Conservation (phyloP, 2,329 filamentous ascomycete species). For the Botryotinia calthae region DNA sequence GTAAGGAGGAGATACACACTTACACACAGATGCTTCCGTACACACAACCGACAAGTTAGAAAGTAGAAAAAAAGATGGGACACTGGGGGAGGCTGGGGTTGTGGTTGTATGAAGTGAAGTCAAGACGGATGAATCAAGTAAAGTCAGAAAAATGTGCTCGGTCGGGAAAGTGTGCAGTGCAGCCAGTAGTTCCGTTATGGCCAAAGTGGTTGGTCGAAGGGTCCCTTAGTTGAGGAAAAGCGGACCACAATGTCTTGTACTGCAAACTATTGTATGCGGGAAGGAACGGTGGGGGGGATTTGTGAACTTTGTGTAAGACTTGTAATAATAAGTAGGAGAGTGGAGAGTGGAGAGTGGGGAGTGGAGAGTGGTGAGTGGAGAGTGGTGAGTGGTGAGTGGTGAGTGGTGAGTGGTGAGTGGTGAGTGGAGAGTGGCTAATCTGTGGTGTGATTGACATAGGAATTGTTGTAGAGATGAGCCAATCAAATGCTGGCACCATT, state of each 20-base stretch:
- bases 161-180: conserved; percentile 16
- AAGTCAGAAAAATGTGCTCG: background rate
- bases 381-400: too few species aligned
- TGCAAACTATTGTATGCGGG: conserved; percentile 16
- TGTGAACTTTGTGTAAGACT: background rate
- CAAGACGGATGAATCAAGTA: background rate
- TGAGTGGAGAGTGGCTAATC: background rate
- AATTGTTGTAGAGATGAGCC: background rate
- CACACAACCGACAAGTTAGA: conserved; percentile 16
- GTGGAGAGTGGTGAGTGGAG: too few species aligned
- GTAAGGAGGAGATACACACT: background rate
- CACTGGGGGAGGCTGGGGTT: conserved; percentile 16
- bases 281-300: conserved; percentile 14
- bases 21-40: conserved; percentile 3
- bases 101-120: conserved; percentile 9
- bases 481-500: background rate
- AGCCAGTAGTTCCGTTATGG: background rate
- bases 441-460: background rate
- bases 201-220: conserved; percentile 5
- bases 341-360: background rate
- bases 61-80: conserved; percentile 2
- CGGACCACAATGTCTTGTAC: background rate
- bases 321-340: background rate
- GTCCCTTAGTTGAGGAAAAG: background rate
- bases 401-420: background rate